A percentile compares a stretch with the other conserved stretches of the same genome.
Conservation (phyloP, 202 grass and related monocot species). For the Zizania palustris region DNA sequence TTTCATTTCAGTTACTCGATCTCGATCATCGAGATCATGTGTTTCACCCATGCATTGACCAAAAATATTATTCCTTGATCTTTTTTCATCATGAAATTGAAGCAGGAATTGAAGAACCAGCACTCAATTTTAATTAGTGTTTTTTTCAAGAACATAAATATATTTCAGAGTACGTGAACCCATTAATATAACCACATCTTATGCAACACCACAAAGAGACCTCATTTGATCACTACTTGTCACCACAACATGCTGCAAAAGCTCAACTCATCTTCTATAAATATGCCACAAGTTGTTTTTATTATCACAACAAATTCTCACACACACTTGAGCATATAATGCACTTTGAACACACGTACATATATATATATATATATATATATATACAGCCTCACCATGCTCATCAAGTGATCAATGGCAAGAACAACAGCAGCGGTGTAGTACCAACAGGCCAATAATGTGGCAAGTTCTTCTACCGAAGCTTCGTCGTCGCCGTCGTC, state of each 20-base stretch:
- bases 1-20: too few relatives aligned
- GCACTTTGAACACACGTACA: not conserved
- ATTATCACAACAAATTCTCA: constrained; percentile 1
- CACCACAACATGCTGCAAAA: constrained; percentile 4
- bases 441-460: not conserved
- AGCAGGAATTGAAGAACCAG: not conserved
- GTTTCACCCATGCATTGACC: too few relatives aligned
- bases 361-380: too few relatives aligned
- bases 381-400: not conserved
- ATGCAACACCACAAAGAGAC: not conserved
- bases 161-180: not conserved
- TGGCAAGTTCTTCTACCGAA: not conserved
- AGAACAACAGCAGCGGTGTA: not conserved
- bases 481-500: too few relatives aligned
- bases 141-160: not conserved
- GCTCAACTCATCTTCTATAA: constrained; percentile 39
- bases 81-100: not conserved
- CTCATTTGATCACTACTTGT: constrained; percentile 3
- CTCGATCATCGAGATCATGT: too few relatives aligned
- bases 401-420: not conserved
- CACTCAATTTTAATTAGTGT: not conserved
- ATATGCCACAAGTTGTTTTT: constrained; percentile 25
- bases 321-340: not conserved
- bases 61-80: too few relatives aligned
- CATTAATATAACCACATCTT: not conserved